Percentiles rank a stretch among this genome's conserved stretches.
Evolutionary conservation across 2,329 filamentous ascomycete genomes (phyloP).

Genomic region (Neonectria faginata): DNA sequence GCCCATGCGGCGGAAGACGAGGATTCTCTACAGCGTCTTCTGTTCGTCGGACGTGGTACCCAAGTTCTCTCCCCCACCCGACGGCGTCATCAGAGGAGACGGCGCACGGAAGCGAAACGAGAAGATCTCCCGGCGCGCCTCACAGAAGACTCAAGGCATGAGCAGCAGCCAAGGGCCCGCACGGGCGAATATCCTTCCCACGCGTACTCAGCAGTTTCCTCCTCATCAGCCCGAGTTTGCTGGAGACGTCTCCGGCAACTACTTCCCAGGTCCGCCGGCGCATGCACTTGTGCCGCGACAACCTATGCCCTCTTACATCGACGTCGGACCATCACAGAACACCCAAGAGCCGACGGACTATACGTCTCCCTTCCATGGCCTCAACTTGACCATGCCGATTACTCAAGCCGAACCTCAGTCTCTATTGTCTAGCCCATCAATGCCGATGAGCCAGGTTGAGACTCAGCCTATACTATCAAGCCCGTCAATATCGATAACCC

Average conservation of each 20-base stretch:
- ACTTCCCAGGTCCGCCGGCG: not conserved
- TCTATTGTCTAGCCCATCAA: not conserved
- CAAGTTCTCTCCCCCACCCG: slow-evolving; percentile 8
- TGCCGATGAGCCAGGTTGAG: not conserved
- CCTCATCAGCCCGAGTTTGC: not conserved
- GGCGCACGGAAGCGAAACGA: slow-evolving; percentile 16
- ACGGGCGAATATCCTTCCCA: not conserved
- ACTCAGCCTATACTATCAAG: not conserved
- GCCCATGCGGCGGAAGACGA: slow-evolving; percentile 26
- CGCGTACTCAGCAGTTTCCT: not conserved
- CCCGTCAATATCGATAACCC: not conserved
- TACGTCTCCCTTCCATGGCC: not conserved
- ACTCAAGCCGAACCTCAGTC: not conserved
- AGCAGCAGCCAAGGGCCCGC: not conserved
- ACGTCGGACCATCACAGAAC: not conserved
- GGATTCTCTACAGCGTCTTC: slow-evolving; percentile 28
- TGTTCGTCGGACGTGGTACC: slow-evolving; percentile 11
- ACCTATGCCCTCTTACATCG: not conserved
- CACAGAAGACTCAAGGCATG: not conserved
- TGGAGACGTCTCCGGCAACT: not conserved
- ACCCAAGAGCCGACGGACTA: not conserved
- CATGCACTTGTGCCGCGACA: not conserved
- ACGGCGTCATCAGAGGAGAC: slow-evolving; percentile 3
- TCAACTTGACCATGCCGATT: not conserved
- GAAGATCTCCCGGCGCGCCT: not conserved